A percentile compares a stretch with the other conserved stretches of the same genome.
These are phyloP conservation scores for Punctularia strigosozonata DNA, from an alignment of 768 basidiomycete species.

Conservation along the genomic window DNA sequence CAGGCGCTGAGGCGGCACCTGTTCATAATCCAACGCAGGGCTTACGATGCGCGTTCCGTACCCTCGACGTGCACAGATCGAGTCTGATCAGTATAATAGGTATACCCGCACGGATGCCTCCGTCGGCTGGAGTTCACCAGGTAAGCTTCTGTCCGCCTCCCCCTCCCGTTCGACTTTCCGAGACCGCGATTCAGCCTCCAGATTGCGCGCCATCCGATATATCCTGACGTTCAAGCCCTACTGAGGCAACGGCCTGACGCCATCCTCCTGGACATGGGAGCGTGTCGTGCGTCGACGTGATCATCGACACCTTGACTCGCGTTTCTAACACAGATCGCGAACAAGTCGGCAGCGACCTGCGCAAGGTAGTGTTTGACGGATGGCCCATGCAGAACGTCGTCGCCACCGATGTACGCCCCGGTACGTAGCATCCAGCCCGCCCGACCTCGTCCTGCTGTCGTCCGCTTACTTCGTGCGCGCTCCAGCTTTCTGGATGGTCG, in stretches of 20 bases:
- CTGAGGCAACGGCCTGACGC: constrained; percentile 23
- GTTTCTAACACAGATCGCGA: neutral
- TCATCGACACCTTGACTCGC: neutral
- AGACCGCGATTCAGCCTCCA: constrained; percentile 6
- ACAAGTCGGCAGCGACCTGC: constrained; percentile 30
- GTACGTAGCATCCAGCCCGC: constrained; percentile 13
- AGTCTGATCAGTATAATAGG: constrained; percentile 5
- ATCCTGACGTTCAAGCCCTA: constrained; percentile 20
- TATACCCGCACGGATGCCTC: constrained; percentile 21
- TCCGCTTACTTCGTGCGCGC: neutral
- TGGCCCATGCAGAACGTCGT: constrained; percentile 28
- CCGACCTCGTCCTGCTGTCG: no score
- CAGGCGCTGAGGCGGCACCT: constrained; percentile 20
- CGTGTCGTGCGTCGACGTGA: constrained; percentile 25
- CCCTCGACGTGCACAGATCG: neutral
- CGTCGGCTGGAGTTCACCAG: constrained; percentile 12
- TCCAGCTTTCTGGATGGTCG: constrained; percentile 48
- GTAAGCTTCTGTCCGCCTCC: constrained; percentile 2
- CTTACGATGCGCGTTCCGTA: constrained; percentile 15
- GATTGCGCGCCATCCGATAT: constrained; percentile 14
- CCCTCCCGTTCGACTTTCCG: neutral
- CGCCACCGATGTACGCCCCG: constrained; percentile 24
- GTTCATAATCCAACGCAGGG: constrained; percentile 15
- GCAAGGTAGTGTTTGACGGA: constrained; percentile 30
- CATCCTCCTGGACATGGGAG: constrained; percentile 33